Base-by-base conservation (phyloP, 2,329 filamentous ascomycete genomes). In the Botrytis hyacinthi region DNA sequence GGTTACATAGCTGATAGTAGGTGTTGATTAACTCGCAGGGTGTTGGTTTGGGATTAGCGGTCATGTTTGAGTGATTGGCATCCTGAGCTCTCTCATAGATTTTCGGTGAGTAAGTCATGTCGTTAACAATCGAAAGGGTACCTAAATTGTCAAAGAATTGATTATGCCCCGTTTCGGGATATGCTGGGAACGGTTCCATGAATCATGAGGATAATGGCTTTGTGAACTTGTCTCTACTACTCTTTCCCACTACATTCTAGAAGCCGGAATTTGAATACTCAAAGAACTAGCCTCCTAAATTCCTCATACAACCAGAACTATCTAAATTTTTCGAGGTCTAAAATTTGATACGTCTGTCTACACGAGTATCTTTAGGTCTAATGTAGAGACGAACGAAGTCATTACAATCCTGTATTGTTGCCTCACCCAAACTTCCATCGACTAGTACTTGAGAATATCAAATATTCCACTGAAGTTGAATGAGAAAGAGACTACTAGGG, bases 1-100 rank as follows among this genome's bases (percentile, higher is more conserved):
- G 70, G 60, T 72, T 67, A n/a, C 70, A 72, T 54, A 20, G 37
- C 37, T 72, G 70, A 18, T 72, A 57, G 37, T 72, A 51, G 46
- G 70, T 72, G 35, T 40, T 61, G 37, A 37, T 35, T 59, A 70
- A n/a, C 44, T 70, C 40, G 54, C 68, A 70, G 37, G 57, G 32
- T 26, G 22, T 35, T 20, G 54, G n/a, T n/a, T 20, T 61, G 29
- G 40, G n/a, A 46, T 60, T 14, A 20, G 35, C 42, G 32, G 66
- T n/a, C 66, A 69, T 69, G 7, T 57, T 69, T 32, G n/a, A n/a
- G 5, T 22, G 18, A 32, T 26, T 44, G 14, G 22, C n/a, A 16
- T 69, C 10, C 32, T 32, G 48, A 35, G 37, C 2, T 57, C 1
- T 66, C 26, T 57, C 10, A 26, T 35, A 40, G 35, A n/a, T n/a